Percentiles rank a stretch among this genome's conserved stretches.
Conservation (phyloP, 495 filamentous ascomycete genomes). For the Xylaria palmicola region DNA sequence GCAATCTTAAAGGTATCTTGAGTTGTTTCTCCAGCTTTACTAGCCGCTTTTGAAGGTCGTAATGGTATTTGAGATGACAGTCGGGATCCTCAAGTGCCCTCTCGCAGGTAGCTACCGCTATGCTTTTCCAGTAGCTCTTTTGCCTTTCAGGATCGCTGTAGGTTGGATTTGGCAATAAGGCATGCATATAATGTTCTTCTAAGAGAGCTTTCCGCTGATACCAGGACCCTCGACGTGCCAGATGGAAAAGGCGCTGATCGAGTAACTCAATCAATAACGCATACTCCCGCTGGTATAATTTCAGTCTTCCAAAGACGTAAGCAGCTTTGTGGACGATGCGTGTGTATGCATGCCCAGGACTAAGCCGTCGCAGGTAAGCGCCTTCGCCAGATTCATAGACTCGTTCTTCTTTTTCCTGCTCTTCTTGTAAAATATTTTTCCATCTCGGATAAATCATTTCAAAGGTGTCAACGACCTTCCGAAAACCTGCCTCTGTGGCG, state of each 20-base stretch:
- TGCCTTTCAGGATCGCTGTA: slow-evolving; percentile 44
- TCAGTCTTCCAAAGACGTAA: slow-evolving; percentile 78
- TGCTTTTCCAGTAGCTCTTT: slow-evolving; percentile 80
- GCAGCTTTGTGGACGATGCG: slow-evolving; percentile 84
- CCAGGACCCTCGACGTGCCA: slow-evolving; percentile 83
- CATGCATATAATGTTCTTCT: slow-evolving; percentile 92
- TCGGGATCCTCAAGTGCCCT: slow-evolving; percentile 79
- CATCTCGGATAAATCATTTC: slow-evolving; percentile 78
- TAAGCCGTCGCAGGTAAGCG: slow-evolving; percentile 87
- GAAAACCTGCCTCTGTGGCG: slow-evolving; percentile 58
- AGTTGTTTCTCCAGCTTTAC: slow-evolving; percentile 83
- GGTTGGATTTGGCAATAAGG: slow-evolving; percentile 46
- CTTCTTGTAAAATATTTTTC: slow-evolving; percentile 69
- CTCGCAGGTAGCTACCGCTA: slow-evolving; percentile 82
- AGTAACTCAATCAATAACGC: slow-evolving; percentile 73
- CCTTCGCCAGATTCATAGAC: slow-evolving; percentile 85
- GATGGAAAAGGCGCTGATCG: slow-evolving; percentile 78
- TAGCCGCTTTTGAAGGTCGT: slow-evolving; percentile 91
- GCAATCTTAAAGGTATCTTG: slow-evolving; percentile 78
- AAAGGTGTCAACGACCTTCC: slow-evolving; percentile 65
- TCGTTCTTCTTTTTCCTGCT: slow-evolving; percentile 75
- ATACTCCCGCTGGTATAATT: slow-evolving; percentile 77
- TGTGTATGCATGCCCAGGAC: slow-evolving; percentile 90
- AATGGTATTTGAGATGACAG: slow-evolving; percentile 88
- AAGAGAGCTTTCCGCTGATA: slow-evolving; percentile 93